Conservation (phyloP, 75 land plant species). For the Azolla pinnata region DNA sequence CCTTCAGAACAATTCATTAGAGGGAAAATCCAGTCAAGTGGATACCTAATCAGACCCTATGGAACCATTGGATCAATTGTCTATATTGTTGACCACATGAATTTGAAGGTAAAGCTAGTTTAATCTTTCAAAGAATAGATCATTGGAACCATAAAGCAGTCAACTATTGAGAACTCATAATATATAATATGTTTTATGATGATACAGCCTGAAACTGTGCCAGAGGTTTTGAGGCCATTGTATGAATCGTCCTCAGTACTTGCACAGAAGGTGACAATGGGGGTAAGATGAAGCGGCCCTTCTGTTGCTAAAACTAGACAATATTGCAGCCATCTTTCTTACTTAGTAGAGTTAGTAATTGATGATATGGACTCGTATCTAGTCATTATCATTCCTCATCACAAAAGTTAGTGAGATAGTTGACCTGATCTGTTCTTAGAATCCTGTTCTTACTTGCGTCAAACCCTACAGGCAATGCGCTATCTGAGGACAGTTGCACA, state of each 20-base stretch:
- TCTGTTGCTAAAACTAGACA: too few relatives aligned
- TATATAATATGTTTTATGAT: not conserved
- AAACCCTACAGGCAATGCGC: slow-evolving; percentile 84
- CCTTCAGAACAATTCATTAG: slow-evolving; percentile 71
- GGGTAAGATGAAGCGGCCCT: too few relatives aligned
- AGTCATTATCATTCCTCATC: too few relatives aligned
- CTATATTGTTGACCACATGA: slow-evolving; percentile 89
- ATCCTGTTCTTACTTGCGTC: too few relatives aligned
- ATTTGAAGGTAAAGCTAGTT: slow-evolving; percentile 52
- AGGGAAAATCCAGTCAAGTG: slow-evolving; percentile 93
- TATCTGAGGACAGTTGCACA: slow-evolving; percentile 62
- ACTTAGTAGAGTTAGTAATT: too few relatives aligned
- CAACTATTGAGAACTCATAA: not conserved
- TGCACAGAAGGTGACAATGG: slow-evolving; percentile 87
- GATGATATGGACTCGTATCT: too few relatives aligned
- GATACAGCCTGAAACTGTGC: slow-evolving; percentile 71
- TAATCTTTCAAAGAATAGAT: too few relatives aligned
- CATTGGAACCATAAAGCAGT: too few relatives aligned
- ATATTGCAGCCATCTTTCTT: not conserved
- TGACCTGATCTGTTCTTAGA: too few relatives aligned
- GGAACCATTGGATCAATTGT: slow-evolving; percentile 89
- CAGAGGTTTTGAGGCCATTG: slow-evolving; percentile 92
- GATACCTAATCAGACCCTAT: slow-evolving; percentile 88
- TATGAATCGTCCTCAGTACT: slow-evolving; percentile 85
- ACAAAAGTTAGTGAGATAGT: too few relatives aligned